These are phyloP conservation scores for Tremellales sp. DNA, from an alignment of 1,284 basidiomycete genomes.

Conservation along the genomic window DNA sequence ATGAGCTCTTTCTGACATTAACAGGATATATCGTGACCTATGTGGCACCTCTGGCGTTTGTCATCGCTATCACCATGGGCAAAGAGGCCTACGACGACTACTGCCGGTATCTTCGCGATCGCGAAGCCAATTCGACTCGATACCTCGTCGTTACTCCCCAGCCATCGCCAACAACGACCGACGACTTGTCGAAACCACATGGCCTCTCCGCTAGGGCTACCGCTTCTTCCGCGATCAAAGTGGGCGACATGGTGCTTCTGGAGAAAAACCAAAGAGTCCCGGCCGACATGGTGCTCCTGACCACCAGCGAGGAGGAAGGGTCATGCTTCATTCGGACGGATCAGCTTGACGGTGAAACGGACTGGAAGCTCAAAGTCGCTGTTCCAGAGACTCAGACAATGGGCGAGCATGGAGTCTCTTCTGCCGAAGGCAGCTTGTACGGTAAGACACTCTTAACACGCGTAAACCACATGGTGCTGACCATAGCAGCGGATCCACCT, in stretches of 20 bases:
- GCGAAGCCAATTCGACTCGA: conserved; percentile 88
- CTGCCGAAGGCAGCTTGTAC: conserved; percentile 77
- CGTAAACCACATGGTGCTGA: conserved; percentile 26
- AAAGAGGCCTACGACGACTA: conserved; percentile 99
- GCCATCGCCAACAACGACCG: conserved; percentile 10
- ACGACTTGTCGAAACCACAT: conserved; percentile 28
- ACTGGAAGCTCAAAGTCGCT: conserved; percentile 95
- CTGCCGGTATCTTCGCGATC: conserved; percentile 82
- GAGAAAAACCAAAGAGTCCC: conserved; percentile 98
- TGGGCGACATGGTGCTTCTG: conserved; percentile 85
- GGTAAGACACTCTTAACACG: conserved; percentile 51
- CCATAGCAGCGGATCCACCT: conserved; percentile 90
- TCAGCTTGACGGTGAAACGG: conserved; percentile 97
- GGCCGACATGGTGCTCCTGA: conserved; percentile 85
- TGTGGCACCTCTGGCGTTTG: conserved; percentile 92
- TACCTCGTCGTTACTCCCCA: conserved; percentile 73
- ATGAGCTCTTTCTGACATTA: conserved; percentile 1
- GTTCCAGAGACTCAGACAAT: conserved; percentile 78
- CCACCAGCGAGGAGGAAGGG: conserved; percentile 72
- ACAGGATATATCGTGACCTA: conserved; percentile 93
- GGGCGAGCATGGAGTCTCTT: conserved; percentile 62
- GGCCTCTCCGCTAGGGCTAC: conserved; percentile 55
- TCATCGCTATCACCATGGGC: conserved; percentile 90
- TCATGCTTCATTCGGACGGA: conserved; percentile 98
- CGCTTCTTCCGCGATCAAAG: conserved; percentile 81